Base-by-base conservation (phyloP, 352 stramenopile genomes). In the Phytophthora citrophthora region DNA sequence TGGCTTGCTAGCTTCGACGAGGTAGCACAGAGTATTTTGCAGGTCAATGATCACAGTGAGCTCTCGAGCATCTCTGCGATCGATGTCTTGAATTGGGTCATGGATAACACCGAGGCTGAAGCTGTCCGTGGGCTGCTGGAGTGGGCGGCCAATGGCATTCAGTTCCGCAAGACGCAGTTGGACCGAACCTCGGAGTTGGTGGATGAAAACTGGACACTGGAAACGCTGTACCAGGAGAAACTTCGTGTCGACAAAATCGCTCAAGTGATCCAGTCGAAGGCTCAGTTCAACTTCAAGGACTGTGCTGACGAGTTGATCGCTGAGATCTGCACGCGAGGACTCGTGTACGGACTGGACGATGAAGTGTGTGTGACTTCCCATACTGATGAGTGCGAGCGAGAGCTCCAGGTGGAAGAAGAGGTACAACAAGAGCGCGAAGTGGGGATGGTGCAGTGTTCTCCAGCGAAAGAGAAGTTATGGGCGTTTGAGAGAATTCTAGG, bases 41-140 rank as follows among this genome's bases (percentile, higher is more conserved):
- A 72, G 31, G 50, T 61, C 0, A 75, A 49, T 34, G 51, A 27
- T 4, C 40, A 54, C 18, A 13, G 11, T 1, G 45, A 46, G 9
- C 8, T 61, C 9, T 31, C 58, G 13, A 2, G 31, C 10, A 23
- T 90, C 3, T 51, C n/a, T 54, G 46, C 64, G 10, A 38, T 74
- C 27, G 61, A 93, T 34, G 77, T 96, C n/a, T 44, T 98, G 23
- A 76, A 88, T 32, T 98, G 91, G 89, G 74, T 94, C 16, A 86
- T 97, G 79, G 68, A 86, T 20, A 98, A 97, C 63, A 96, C 92
- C 0, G 79, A 87, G 48, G 52, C 68, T 4, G 77, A 90, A 44
- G 88, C 81, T 43, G 69, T 79, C 9, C 47, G 68, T 11, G 90
- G 90, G 0, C 31, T 96, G 18, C 48, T 88, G 0, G 88, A 93